Conservation (phyloP, 2,329 filamentous ascomycete species). For the Exophiala sideris region DNA sequence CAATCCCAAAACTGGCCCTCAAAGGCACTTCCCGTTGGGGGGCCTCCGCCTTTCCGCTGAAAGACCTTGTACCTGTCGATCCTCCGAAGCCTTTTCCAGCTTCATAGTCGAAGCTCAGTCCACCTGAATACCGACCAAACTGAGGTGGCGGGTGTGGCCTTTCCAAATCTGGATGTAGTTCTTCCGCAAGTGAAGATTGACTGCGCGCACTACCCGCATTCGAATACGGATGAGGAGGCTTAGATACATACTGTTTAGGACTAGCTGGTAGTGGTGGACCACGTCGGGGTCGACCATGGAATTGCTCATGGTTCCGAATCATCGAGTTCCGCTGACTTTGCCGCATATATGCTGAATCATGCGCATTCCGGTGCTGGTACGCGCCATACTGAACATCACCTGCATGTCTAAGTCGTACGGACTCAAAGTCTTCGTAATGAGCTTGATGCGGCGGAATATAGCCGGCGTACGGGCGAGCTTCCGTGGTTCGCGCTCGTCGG, state of each 20-base stretch:
- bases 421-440: background rate
- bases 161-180: slow-evolving; percentile 16
- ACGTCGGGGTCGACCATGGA: background rate
- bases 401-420: background rate
- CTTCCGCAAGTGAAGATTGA: slow-evolving; percentile 14
- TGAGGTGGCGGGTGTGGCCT: slow-evolving; percentile 11
- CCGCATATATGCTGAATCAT: slow-evolving; percentile 3
- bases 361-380: background rate
- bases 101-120: slow-evolving; percentile 36
- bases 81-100: slow-evolving; percentile 34
- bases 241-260: background rate
- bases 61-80: slow-evolving; percentile 34
- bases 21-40: slow-evolving; percentile 21
- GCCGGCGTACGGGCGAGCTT: too few relatives aligned
- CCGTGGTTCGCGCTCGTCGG: background rate
- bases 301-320: slow-evolving; percentile 1
- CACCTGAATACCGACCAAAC: slow-evolving; percentile 37
- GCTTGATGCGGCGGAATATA: background rate
- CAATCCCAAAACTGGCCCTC: slow-evolving; percentile 27
- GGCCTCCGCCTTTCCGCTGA: slow-evolving; percentile 12
- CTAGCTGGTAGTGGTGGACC: slow-evolving; percentile 4
- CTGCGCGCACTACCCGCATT: slow-evolving; percentile 11
- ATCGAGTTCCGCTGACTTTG: background rate
- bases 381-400: background rate
- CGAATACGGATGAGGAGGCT: slow-evolving; percentile 7